Conservation (phyloP, 768 basidiomycete genomes). For the Brasilioporus rufonigricans region DNA sequence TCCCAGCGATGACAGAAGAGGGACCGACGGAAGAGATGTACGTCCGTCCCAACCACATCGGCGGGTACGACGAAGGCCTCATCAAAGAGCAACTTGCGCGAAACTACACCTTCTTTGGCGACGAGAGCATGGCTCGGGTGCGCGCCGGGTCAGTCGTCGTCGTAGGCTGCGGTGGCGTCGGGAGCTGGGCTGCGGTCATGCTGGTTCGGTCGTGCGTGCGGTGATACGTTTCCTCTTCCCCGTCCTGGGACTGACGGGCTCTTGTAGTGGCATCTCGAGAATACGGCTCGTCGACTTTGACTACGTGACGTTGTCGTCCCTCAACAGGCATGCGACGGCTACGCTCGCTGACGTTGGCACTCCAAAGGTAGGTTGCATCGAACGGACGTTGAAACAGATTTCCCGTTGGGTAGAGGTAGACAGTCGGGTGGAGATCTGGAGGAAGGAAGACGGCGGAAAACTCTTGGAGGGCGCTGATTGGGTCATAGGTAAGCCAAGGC, state of each 20-base stretch:
- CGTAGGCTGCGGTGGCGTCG: constrained; percentile 95
- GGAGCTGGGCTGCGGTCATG: constrained; percentile 96
- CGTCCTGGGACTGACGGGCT: not conserved
- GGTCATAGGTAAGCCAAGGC: constrained; percentile 72
- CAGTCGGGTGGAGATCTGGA: constrained; percentile 80
- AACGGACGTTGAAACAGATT: constrained; percentile 64
- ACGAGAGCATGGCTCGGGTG: constrained; percentile 80
- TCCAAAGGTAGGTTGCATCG: constrained; percentile 83
- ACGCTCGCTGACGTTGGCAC: constrained; percentile 87
- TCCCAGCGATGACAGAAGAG: constrained; percentile 3
- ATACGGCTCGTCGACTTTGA: constrained; percentile 92
- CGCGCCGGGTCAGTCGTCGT: constrained; percentile 76
- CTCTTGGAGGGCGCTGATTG: constrained; percentile 86
- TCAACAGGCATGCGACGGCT: constrained; percentile 94
- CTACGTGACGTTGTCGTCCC: constrained; percentile 90
- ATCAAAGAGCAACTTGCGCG: constrained; percentile 88
- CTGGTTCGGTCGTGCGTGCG: constrained; percentile 77
- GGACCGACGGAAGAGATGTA: constrained; percentile 10
- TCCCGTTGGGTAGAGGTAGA: constrained; percentile 90
- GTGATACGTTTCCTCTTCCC: not conserved
- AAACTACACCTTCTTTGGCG: constrained; percentile 93
- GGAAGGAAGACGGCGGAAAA: constrained; percentile 70
- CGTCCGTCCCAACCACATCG: constrained; percentile 16
- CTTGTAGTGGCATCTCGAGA: constrained; percentile 63
- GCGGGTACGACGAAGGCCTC: constrained; percentile 72